A percentile compares a stretch with the other conserved stretches of the same genome.
Conservation (phyloP, 78 protist species). For the Polysphondylium violaceum region DNA sequence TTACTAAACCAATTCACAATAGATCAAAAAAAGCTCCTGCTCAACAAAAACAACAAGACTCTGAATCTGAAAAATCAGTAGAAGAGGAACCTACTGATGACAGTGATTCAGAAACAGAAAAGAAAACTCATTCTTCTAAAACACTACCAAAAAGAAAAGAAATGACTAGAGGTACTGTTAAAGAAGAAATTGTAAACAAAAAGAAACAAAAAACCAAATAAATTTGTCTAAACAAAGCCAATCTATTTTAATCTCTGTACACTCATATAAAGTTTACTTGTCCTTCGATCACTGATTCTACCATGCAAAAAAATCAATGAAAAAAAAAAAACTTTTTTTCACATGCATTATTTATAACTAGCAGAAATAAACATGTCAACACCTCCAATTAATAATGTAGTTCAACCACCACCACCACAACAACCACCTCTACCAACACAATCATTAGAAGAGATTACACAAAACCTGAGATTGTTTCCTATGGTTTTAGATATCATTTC, state of each 20-base stretch:
- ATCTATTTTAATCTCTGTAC: too few species aligned
- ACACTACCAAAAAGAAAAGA: background rate
- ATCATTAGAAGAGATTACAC: background rate
- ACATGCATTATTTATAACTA: background rate
- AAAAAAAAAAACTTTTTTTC: background rate
- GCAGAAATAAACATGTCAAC: too few species aligned
- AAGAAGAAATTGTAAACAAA: background rate
- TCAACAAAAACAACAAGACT: background rate
- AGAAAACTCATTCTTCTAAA: background rate
- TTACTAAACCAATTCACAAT: too few species aligned
- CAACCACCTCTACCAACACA: background rate
- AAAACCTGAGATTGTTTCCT: conserved; percentile 38
- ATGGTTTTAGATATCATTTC: conserved; percentile 46
- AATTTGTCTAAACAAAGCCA: background rate
- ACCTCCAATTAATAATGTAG: background rate
- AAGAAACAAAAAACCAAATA: background rate
- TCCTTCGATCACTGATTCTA: too few species aligned
- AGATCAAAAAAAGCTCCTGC: background rate
- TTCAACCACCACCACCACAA: background rate
- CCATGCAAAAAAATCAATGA: background rate
- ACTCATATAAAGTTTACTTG: too few species aligned
- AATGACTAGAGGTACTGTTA: background rate
- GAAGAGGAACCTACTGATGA: background rate
- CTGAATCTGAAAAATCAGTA: background rate
- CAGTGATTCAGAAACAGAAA: background rate